Evolutionary conservation across 2,329 filamentous ascomycete genomes (phyloP), one percentile per base, ranked within the genome.

Genomic region (Apiospora saccharicola): DNA sequence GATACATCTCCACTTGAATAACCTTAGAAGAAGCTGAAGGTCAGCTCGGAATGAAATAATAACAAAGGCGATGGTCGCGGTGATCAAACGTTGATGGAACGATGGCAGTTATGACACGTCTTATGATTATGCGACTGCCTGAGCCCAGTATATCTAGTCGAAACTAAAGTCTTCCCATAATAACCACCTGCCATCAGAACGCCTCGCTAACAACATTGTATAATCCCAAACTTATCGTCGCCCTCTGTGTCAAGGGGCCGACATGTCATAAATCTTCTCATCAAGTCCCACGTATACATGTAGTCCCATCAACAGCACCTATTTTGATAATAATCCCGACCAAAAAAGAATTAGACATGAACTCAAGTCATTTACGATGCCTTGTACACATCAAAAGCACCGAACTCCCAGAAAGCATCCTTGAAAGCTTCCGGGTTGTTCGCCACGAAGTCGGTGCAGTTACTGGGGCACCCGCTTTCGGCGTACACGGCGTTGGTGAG

Each of bases 351-450:
- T 6, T 14, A n/a, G 12, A 41, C 22, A 13, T 64, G 34, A 41
- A 24, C 10, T 41, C 34, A 22, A n/a, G 57, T 74, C 53, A 22
- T 22, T n/a, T n/a, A 82, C 6, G 76, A 76, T 13, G 83, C 80
- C 74, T 84, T 81, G 77, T 91, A 92, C 2, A 92, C 86, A 74
- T 88, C 83, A 74, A 92, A 91, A 13, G 83, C 80, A 2, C 86
- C 88, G 81, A 92, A 91, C 81, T 89, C 90, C 91, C 88, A 94
- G 78, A 86, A 93, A 1, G 88, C 91, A 77, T 89, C 85, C 61
- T 81, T 84, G 79, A 90, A 93, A 1, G 82, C 87, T 26, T 78
- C 80, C 26, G 86, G 90, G 75, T 89, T 87, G 71, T 87, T 88
- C 7, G 89, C 86, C 10, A 92, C 90, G 74, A 85, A 89, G 69